Percentiles rank a stretch among this genome's conserved stretches.
Evolutionary conservation across 371 early-diverging fungal species (phyloP).

Genomic region (Gilbertella persicaria): DNA sequence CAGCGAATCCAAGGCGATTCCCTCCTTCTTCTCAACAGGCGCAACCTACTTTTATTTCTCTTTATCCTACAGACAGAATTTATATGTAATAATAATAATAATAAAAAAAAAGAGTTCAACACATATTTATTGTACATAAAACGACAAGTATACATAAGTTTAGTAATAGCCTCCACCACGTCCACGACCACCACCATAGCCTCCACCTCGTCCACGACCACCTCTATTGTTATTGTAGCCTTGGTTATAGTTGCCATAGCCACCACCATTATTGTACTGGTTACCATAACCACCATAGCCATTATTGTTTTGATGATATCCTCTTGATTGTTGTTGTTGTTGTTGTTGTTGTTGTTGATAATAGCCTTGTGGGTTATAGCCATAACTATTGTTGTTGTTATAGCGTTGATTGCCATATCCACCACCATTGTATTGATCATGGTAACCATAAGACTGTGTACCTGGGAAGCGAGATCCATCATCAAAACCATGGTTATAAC

Average conservation of each 20-base stretch:
- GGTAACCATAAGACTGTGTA: conserved; percentile 7
- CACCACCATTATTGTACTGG: conserved; percentile 12
- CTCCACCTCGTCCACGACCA: conserved; percentile 11
- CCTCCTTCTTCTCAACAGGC: not conserved
- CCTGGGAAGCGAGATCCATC: conserved; percentile 19
- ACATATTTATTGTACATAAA: too few species aligned
- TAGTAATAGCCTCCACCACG: conserved; percentile 12
- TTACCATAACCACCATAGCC: conserved; percentile 14
- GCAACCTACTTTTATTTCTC: not conserved
- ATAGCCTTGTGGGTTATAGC: conserved; percentile 10
- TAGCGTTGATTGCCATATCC: conserved; percentile 15
- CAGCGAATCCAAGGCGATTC: not conserved
- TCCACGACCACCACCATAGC: conserved; percentile 22
- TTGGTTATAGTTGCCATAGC: conserved; percentile 10
- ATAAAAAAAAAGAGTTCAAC: too few species aligned
- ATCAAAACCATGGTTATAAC: conserved; percentile 22
- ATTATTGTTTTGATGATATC: conserved; percentile 13
- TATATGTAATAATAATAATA: not conserved
- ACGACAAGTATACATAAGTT: too few species aligned
- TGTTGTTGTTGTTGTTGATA: not conserved
- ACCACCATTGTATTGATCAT: conserved; percentile 13
- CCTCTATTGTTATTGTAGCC: conserved; percentile 29
- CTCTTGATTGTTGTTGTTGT: conserved; percentile 7
- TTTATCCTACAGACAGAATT: not conserved
- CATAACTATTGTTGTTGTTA: conserved; percentile 10